phyloP scores from a whole-genome alignment of 352 stramenopile species.

The Pythium dissimile region DNA sequence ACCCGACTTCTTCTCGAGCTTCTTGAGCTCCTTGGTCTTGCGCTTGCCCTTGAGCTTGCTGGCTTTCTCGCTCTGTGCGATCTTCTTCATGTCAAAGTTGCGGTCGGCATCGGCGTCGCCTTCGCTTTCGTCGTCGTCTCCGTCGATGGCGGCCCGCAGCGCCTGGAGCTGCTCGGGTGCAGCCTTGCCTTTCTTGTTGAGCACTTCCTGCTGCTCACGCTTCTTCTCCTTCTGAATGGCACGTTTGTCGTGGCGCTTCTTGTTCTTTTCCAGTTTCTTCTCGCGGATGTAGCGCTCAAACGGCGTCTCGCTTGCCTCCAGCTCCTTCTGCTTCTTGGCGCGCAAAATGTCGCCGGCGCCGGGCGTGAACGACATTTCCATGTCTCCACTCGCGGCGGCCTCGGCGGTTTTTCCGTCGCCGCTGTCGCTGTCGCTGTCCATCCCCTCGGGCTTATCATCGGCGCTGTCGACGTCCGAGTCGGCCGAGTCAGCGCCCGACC shows the following conservation, averaged over 20 bases:
- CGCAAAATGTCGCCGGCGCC: slow-evolving; percentile 64
- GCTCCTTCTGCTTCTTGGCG: slow-evolving; percentile 71
- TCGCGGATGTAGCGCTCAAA: slow-evolving; percentile 82
- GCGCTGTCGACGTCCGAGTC: slow-evolving; percentile 24
- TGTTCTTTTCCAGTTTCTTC: slow-evolving; percentile 86
- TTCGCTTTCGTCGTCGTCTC: slow-evolving; percentile 31
- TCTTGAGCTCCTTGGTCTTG: slow-evolving; percentile 73
- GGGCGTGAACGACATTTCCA: slow-evolving; percentile 84
- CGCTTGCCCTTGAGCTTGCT: slow-evolving; percentile 78
- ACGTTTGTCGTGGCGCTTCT: slow-evolving; percentile 78
- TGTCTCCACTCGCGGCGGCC: slow-evolving; percentile 37
- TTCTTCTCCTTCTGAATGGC: slow-evolving; percentile 51
- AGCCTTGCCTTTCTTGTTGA: slow-evolving; percentile 58
- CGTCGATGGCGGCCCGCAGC: slow-evolving; percentile 57
- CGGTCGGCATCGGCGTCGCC: slow-evolving; percentile 44
- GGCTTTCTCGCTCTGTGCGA: slow-evolving; percentile 63
- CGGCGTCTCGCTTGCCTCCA: slow-evolving; percentile 75
- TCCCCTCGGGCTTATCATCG: slow-evolving; percentile 23
- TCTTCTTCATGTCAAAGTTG: slow-evolving; percentile 87
- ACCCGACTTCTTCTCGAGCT: slow-evolving; percentile 55
- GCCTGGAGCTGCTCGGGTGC: slow-evolving; percentile 42
- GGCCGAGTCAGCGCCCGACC: slow-evolving; percentile 28
- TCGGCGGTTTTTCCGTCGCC: slow-evolving; percentile 16
- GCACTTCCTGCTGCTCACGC: slow-evolving; percentile 58
- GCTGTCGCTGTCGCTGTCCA: slow-evolving; percentile 18